Percentiles rank a stretch among this genome's conserved stretches.
Conservation (phyloP, 306 rosid species). For the Morella rubra region DNA sequence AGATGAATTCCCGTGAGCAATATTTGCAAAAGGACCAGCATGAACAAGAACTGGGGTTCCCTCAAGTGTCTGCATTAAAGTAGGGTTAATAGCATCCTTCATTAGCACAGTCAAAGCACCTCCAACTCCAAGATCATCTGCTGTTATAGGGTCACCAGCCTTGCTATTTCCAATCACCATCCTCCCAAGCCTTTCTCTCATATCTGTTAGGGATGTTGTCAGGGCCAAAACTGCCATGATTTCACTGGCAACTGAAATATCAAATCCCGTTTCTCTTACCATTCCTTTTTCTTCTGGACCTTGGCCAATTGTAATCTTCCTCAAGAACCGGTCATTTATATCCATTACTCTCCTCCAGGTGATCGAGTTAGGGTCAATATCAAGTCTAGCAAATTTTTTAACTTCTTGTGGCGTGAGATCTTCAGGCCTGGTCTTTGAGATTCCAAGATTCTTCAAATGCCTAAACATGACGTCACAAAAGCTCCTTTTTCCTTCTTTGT, state of each 20-base stretch:
- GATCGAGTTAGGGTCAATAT: slow-evolving; percentile 75
- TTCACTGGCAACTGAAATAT: slow-evolving; percentile 97
- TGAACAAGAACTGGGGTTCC: slow-evolving; percentile 99
- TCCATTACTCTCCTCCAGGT: slow-evolving; percentile 99
- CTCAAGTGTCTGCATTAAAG: slow-evolving; percentile 98
- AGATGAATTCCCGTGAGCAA: slow-evolving; percentile 97
- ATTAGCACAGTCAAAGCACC: slow-evolving; percentile 94
- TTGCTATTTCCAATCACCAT: slow-evolving; percentile 95
- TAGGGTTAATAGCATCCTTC: slow-evolving; percentile 98
- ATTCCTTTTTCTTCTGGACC: slow-evolving; percentile 98
- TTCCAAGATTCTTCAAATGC: slow-evolving; percentile 76
- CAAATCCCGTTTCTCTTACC: slow-evolving; percentile 97
- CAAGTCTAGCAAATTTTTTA: slow-evolving; percentile 84
- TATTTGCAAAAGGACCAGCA: slow-evolving; percentile 96
- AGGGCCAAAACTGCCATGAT: slow-evolving; percentile 99
- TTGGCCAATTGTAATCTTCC: slow-evolving; percentile 88
- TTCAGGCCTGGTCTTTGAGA: slow-evolving; percentile 81
- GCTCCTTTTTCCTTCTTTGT: slow-evolving; percentile 84
- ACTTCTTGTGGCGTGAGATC: slow-evolving; percentile 89
- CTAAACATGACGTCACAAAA: slow-evolving; percentile 76
- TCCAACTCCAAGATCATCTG: slow-evolving; percentile 96
- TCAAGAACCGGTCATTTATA: slow-evolving; percentile 84
- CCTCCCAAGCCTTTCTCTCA: slow-evolving; percentile 95
- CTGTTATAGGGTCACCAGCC: slow-evolving; percentile 85
- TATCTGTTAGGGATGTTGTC: slow-evolving; percentile 85